Evolutionary conservation across 2,329 filamentous ascomycete species (phyloP).

Genomic region (Phialophora verrucosa): DNA sequence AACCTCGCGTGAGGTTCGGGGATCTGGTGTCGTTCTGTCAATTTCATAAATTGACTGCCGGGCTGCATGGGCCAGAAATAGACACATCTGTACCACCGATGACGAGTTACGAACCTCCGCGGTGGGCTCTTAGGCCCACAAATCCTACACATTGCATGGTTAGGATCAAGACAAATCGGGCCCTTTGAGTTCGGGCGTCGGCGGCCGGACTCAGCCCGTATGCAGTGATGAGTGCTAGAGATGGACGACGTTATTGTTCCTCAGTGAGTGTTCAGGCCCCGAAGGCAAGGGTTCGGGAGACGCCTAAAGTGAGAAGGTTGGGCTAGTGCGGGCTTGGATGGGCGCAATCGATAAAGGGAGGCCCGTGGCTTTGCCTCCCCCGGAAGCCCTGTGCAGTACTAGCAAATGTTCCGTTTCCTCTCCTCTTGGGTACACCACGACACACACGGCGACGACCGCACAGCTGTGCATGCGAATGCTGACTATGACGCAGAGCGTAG

Average conservation of each 20-base stretch:
- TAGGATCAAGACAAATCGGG: conserved; percentile 1
- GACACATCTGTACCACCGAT: conserved; percentile 30
- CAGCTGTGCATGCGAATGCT: neutral
- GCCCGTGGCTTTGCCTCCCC: neutral
- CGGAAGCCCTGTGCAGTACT: neutral
- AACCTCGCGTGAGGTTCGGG: conserved; percentile 16
- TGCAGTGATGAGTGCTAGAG: neutral
- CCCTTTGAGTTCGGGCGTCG: conserved; percentile 19
- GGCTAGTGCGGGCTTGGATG: conserved; percentile 3
- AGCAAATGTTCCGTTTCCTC: neutral
- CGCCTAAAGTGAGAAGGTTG: neutral
- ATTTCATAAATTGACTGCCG: conserved; percentile 23
- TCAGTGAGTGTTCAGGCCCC: neutral
- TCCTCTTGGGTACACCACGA: too few relatives aligned
- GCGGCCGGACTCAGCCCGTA: neutral
- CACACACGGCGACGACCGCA: neutral
- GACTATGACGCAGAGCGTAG: neutral
- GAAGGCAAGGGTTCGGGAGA: neutral
- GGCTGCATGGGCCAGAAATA: conserved; percentile 35
- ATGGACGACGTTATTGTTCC: neutral
- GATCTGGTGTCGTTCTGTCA: conserved; percentile 30
- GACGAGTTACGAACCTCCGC: conserved; percentile 35
- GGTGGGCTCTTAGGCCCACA: conserved; percentile 30
- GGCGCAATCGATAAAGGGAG: conserved; percentile 20
- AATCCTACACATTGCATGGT: conserved; percentile 20